Evolutionary conservation across 139 green algal species (phyloP).

Genomic region (Ettlia oleoabundans): DNA sequence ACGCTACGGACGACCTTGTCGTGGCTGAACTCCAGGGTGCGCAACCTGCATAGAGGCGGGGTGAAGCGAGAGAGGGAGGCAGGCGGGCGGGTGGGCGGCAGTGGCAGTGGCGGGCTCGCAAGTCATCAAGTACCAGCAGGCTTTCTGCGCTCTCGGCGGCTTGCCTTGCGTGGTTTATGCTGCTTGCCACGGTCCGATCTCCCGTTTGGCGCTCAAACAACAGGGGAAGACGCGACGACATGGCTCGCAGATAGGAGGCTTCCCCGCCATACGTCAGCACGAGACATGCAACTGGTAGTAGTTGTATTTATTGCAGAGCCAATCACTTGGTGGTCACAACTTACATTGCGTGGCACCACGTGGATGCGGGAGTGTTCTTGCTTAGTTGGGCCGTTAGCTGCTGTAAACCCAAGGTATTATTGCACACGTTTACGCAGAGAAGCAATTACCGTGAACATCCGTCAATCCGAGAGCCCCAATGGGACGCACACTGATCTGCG

Average conservation of each 20-base stretch:
- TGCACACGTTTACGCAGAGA: too few species aligned
- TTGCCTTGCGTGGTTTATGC: neutral
- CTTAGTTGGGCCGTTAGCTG: too few species aligned
- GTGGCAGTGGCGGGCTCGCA: neutral
- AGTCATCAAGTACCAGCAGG: neutral
- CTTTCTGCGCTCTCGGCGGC: neutral
- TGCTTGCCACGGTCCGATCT: neutral
- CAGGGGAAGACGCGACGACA: neutral
- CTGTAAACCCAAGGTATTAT: too few species aligned
- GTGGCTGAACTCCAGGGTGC: conserved; percentile 26
- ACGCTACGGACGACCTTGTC: conserved; percentile 24
- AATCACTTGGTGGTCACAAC: too few species aligned
- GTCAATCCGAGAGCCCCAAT: too few species aligned
- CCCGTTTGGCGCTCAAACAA: neutral
- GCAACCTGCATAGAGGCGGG: neutral
- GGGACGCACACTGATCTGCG: neutral
- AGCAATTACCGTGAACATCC: too few species aligned
- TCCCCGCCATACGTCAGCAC: too few species aligned
- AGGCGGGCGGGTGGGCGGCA: neutral
- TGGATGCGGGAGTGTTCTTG: too few species aligned
- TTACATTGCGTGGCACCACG: too few species aligned
- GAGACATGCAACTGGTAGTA: too few species aligned
- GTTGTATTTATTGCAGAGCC: too few species aligned
- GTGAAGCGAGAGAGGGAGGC: neutral
- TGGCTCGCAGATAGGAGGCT: too few species aligned